A percentile compares a stretch with the other conserved stretches of the same genome.
These are phyloP conservation scores for Cyberlindnera mycetangii DNA, from an alignment of 805 yeast species.

Conservation along the genomic window DNA sequence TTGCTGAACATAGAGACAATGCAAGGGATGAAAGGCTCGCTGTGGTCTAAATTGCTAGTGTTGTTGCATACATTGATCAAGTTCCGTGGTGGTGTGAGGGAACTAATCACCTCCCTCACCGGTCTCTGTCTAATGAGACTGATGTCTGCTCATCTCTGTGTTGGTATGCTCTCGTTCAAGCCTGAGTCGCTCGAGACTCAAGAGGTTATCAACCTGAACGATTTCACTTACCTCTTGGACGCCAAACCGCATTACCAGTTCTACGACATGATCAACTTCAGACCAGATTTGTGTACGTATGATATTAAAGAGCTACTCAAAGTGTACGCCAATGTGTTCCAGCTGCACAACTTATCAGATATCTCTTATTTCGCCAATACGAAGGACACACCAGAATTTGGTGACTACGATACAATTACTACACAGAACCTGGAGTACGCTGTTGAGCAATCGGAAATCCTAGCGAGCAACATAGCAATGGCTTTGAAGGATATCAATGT, in stretches of 20 bases:
- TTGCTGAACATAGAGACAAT: conserved; percentile 11
- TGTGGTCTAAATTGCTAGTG: conserved; percentile 10
- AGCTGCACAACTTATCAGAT: conserved; percentile 15
- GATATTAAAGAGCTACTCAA: conserved; percentile 14
- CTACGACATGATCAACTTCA: conserved; percentile 13
- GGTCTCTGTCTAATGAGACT: conserved; percentile 15
- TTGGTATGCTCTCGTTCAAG: conserved; percentile 12
- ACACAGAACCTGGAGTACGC: conserved; percentile 12
- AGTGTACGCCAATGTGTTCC: conserved; percentile 12
- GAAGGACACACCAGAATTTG: conserved; percentile 5
- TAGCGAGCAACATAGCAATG: not conserved
- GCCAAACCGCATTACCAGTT: conserved; percentile 15
- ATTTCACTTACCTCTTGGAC: conserved; percentile 11
- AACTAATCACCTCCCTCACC: conserved; percentile 9
- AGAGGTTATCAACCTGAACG: conserved; percentile 13
- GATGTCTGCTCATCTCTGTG: conserved; percentile 10
- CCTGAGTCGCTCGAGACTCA: conserved; percentile 14
- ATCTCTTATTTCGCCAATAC: conserved; percentile 16
- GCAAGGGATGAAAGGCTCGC: conserved; percentile 9
- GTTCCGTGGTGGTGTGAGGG: conserved; percentile 18
- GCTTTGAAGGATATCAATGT: not conserved
- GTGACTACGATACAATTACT: conserved; percentile 9
- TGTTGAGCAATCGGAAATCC: conserved; percentile 5
- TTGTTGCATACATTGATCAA: conserved; percentile 10
- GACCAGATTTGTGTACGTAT: conserved; percentile 9